These are phyloP conservation scores for Lithocarpus polystachyus DNA, from an alignment of 306 rosid species.

Conservation along the genomic window DNA sequence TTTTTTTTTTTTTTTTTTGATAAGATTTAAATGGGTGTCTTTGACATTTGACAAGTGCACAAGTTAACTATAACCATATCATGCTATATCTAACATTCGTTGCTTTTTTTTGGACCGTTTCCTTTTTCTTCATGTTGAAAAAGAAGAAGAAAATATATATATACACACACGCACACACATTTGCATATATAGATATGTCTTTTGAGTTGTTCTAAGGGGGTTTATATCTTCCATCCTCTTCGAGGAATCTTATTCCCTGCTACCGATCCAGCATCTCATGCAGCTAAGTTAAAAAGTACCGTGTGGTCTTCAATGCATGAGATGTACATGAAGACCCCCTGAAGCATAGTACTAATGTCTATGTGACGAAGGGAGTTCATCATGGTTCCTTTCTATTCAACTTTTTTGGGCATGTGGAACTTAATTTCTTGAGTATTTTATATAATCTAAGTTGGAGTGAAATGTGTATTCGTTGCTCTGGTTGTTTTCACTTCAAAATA, in stretches of 20 bases:
- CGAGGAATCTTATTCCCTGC: slow-evolving; percentile 10
- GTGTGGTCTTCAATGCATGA: background rate
- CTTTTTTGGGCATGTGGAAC: background rate
- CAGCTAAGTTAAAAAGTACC: slow-evolving; percentile 4
- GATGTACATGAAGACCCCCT: background rate
- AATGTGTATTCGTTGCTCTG: background rate
- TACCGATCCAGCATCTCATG: slow-evolving; percentile 21
- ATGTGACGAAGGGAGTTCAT: background rate
- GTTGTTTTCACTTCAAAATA: background rate
- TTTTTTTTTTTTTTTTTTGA: too few relatives aligned
- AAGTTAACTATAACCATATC: background rate
- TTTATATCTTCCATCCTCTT: background rate
- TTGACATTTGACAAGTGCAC: background rate
- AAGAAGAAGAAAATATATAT: background rate
- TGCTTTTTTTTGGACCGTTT: background rate
- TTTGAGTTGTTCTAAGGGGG: background rate
- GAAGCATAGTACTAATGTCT: background rate
- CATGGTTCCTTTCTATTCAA: background rate
- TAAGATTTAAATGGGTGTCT: background rate
- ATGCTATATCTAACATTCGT: background rate
- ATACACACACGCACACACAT: too few relatives aligned
- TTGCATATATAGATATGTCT: background rate
- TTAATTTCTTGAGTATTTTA: background rate
- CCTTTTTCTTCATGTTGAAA: background rate
- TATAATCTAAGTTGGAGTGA: background rate